phyloP scores from a whole-genome alignment of 257 asterid species.

The Plantago ovata region DNA sequence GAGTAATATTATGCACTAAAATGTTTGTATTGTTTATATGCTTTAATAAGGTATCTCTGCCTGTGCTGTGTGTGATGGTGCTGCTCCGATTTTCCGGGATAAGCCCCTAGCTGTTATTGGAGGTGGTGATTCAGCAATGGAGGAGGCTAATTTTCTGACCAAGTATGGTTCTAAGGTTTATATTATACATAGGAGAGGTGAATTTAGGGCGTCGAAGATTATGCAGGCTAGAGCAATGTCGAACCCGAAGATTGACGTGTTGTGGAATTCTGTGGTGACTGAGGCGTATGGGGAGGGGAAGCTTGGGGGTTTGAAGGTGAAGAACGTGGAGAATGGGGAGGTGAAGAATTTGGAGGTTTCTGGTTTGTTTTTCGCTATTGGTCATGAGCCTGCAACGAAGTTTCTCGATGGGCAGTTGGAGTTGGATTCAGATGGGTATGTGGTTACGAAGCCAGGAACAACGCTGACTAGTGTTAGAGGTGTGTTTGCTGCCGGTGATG shows the following conservation, averaged over 20 bases:
- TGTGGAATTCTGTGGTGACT: slow-evolving; percentile 67
- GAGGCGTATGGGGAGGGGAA: slow-evolving; percentile 77
- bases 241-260: slow-evolving; percentile 66
- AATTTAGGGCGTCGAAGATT: slow-evolving; percentile 88
- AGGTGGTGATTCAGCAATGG: slow-evolving; percentile 99
- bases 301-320: slow-evolving; percentile 76
- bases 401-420: slow-evolving; percentile 82
- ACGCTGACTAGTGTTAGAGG: slow-evolving; percentile 80
- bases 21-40: too few species aligned
- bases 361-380: slow-evolving; percentile 89
- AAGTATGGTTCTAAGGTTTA: slow-evolving; percentile 94
- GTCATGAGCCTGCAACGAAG: slow-evolving; percentile 93
- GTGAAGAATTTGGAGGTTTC: slow-evolving; percentile 55
- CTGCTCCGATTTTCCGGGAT: slow-evolving; percentile 82
- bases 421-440: slow-evolving; percentile 85
- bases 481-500: slow-evolving; percentile 97
- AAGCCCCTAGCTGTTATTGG: slow-evolving; percentile 89
- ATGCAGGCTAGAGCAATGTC: slow-evolving; percentile 71
- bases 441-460: slow-evolving; percentile 68
- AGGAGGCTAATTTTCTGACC: slow-evolving; percentile 82
- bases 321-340: slow-evolving; percentile 57
- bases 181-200: slow-evolving; percentile 73
- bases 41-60: slow-evolving; percentile 43
- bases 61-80: slow-evolving; percentile 96
- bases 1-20: too few species aligned